A percentile compares a stretch with the other conserved stretches of the same genome.
Conservation (phyloP, 1,284 basidiomycete species). For the Takashimella koratensis region DNA sequence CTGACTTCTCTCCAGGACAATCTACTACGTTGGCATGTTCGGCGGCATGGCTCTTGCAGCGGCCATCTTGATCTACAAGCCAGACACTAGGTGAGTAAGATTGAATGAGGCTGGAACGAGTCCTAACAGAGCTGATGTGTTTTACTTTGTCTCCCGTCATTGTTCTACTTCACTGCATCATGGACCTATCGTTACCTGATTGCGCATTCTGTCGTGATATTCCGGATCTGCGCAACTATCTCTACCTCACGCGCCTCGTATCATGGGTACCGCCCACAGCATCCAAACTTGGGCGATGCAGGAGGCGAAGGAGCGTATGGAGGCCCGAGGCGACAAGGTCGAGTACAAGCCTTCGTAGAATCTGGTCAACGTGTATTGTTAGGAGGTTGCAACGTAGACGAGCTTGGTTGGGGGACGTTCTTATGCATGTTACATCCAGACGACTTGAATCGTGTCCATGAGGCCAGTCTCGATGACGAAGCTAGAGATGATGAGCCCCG, state of each 20-base stretch:
- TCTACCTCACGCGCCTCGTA: neutral
- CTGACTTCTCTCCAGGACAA: slow-evolving; percentile 49
- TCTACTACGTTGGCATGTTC: slow-evolving; percentile 88
- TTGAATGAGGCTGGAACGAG: slow-evolving; percentile 1
- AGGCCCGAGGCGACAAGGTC: slow-evolving; percentile 77
- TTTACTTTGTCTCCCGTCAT: too few relatives aligned
- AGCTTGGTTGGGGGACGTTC: too few relatives aligned
- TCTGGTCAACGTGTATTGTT: too few relatives aligned
- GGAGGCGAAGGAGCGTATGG: slow-evolving; percentile 83
- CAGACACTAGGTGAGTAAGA: slow-evolving; percentile 77
- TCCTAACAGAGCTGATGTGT: neutral
- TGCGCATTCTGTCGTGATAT: neutral
- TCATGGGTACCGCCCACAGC: too few relatives aligned
- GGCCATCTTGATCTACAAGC: slow-evolving; percentile 86
- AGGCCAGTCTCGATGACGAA: too few relatives aligned
- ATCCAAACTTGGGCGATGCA: slow-evolving; percentile 85
- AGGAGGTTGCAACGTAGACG: too few relatives aligned
- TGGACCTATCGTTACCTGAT: too few relatives aligned
- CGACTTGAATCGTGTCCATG: too few relatives aligned
- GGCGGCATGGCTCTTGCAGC: slow-evolving; percentile 75
- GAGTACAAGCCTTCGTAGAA: slow-evolving; percentile 61
- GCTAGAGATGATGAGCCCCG: too few relatives aligned
- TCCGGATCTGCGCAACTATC: neutral
- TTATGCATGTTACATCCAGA: too few relatives aligned
- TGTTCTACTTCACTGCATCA: too few relatives aligned